These are phyloP conservation scores for Lipomyces oligophaga DNA, from an alignment of 805 yeast genomes.

Conservation along the genomic window DNA sequence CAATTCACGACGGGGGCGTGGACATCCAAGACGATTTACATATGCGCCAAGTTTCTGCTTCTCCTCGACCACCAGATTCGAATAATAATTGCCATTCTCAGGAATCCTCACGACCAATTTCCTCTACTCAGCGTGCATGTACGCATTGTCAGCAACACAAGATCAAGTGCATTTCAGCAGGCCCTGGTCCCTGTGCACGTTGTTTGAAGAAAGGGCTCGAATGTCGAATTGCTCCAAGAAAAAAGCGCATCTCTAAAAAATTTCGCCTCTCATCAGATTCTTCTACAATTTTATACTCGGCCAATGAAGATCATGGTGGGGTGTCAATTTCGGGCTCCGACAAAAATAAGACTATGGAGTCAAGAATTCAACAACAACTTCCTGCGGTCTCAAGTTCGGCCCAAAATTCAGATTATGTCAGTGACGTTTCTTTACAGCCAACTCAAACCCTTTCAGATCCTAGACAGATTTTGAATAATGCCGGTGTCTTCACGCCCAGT, in stretches of 20 bases:
- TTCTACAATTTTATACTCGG: neutral
- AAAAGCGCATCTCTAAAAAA: constrained; percentile 21
- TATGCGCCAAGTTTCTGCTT: no score
- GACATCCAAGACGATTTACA: no score
- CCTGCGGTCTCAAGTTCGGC: no score
- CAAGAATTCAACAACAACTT: no score
- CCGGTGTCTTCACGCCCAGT: no score
- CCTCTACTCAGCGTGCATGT: constrained; percentile 27
- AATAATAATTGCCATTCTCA: no score
- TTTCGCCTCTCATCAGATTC: neutral
- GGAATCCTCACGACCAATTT: no score
- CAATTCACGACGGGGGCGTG: no score
- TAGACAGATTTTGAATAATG: no score
- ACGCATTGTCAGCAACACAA: constrained; percentile 27
- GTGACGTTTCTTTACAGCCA: no score
- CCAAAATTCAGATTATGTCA: no score
- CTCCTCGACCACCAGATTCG: no score
- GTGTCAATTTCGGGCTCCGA: neutral
- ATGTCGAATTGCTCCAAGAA: constrained; percentile 25
- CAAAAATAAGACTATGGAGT: neutral
- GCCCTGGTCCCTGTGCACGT: constrained; percentile 23
- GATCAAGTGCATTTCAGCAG: constrained; percentile 16
- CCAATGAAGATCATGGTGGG: neutral
- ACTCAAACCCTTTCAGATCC: neutral
- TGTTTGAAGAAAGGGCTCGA: constrained; percentile 20